Conservation (phyloP, 495 filamentous ascomycete genomes). For the Tuber magnatum region DNA sequence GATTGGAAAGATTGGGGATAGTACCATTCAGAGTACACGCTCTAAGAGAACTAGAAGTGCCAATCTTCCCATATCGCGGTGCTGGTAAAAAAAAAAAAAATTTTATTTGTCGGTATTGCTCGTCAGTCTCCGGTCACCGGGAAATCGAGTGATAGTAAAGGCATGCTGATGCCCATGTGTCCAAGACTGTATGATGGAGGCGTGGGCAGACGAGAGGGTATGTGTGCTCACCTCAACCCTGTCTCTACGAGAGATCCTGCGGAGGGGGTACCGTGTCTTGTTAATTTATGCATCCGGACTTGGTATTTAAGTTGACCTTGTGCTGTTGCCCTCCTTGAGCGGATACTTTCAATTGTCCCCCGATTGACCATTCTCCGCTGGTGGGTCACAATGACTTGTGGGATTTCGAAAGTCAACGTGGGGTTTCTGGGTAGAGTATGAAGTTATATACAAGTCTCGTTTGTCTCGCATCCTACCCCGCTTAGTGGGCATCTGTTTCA, state of each 20-base stretch:
- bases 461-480: not conserved
- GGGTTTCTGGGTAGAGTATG: not conserved
- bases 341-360: not conserved
- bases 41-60: not conserved
- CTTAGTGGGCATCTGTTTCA: not conserved
- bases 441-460: not conserved
- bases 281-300: not conserved
- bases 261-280: not conserved
- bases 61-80: not conserved
- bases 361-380: not conserved
- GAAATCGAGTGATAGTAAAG: constrained; percentile 18
- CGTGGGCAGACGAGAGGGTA: not conserved
- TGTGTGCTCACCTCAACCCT: not conserved
- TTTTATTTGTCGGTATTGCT: not conserved
- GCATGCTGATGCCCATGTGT: not conserved
- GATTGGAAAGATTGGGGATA: not conserved
- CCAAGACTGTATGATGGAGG: not conserved
- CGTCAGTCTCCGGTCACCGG: not conserved
- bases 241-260: not conserved
- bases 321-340: not conserved
- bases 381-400: not conserved
- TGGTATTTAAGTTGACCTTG: not conserved
- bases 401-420: not conserved
- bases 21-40: not conserved
- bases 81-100: too few relatives aligned